Base-by-base conservation (phyloP, 306 rosid genomes). In the Gleditsia sinensis region DNA sequence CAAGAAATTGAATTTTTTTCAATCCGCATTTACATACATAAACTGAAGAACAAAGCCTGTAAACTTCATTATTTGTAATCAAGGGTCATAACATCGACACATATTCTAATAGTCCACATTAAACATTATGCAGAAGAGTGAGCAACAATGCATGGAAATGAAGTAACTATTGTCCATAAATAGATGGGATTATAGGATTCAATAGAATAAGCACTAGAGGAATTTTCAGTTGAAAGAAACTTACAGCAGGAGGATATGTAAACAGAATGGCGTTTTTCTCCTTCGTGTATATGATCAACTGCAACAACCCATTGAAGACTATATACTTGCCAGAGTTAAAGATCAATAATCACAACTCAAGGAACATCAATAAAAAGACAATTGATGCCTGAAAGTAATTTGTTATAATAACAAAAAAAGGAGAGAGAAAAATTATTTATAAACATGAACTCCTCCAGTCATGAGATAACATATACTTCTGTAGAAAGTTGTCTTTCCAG, bases 181-280 rank as follows among this genome's bases (percentile, higher is more conserved):
- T 34, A 72, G 45, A 67, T 11, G 60, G 36, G 77, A 60, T 30
- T 39, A 46, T 5, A 55, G 73, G 33, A 49, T 21, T 20, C 71
- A 34, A 66, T 8, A 28, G 2, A 13, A 32, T 17, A 59, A 42
- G 34, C 49, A 48, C 27, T 11, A 56, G 12, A 34, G 65, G 4
- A 6, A 16, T 28, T 34, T 30, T 7, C 28, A 53, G 76, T 54
- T n/a, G 17, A 27, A 25, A 78, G 64, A 74, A 79, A 64, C 90
- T 74, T 74, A 95, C 99, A 60, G 69, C 82, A 9, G 87, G 98
- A 80, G 98, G 93, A 83, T 92, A 86, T 25, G 98, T 95, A 43
- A 90, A 92, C 78, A 95, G 84, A 69, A 95, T 87, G 61, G 95
- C 96, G 53, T 88, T 85, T 81, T 92, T 95, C 93, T 95, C 97